phyloP scores from a whole-genome alignment of 441 rosid species.

The Theobroma grandiflorum region DNA sequence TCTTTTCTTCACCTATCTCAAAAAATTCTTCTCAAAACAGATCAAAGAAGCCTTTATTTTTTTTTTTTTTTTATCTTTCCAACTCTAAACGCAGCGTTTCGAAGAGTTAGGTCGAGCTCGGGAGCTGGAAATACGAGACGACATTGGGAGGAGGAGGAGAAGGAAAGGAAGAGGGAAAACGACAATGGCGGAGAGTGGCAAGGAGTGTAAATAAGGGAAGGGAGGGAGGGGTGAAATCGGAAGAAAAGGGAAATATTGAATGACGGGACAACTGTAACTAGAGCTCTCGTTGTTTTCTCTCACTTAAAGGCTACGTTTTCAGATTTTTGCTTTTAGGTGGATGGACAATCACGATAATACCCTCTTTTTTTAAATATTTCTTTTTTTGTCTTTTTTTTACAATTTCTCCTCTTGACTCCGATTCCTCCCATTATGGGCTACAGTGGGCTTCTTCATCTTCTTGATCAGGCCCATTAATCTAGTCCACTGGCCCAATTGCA shows the following conservation, averaged over 20 bases:
- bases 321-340: conserved; percentile 28
- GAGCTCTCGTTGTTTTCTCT: conserved; percentile 30
- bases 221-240: conserved; percentile 37
- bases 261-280: conserved; percentile 32
- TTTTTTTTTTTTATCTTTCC: conserved; percentile 52
- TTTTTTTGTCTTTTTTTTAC: conserved; percentile 13
- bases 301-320: conserved; percentile 50
- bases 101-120: conserved; percentile 45
- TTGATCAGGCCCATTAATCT: no score
- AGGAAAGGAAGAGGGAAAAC: conserved; percentile 24
- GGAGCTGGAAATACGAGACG: conserved; percentile 33
- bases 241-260: conserved; percentile 22
- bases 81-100: conserved; percentile 27
- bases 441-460: background rate
- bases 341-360: conserved; percentile 37
- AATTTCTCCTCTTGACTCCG: background rate
- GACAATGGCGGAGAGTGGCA: conserved; percentile 48
- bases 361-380: conserved; percentile 25
- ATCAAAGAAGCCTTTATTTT: conserved; percentile 45
- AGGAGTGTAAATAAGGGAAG: conserved; percentile 42
- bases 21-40: conserved; percentile 30
- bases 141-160: conserved; percentile 37
- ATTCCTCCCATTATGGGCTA: background rate
- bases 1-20: conserved; percentile 29
- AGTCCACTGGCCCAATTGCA: background rate